Base-by-base conservation (phyloP, 2,329 filamentous ascomycete genomes). In the Magnaporthiopsis incrustans region DNA sequence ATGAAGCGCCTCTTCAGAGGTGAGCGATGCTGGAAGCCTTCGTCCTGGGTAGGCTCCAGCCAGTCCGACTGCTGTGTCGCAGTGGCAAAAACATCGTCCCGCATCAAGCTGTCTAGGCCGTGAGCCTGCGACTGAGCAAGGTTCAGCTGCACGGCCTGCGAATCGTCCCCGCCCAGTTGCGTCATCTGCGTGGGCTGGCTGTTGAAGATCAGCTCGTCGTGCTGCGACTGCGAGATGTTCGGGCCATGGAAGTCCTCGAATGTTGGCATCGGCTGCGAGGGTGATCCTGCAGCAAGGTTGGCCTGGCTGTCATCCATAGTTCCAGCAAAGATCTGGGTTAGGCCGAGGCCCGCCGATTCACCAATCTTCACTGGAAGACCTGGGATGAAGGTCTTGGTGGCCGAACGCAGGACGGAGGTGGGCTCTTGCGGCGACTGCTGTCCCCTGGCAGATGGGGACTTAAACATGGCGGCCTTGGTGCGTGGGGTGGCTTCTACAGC, bases 281-380 rank as follows among this genome's bases (percentile, higher is more conserved):
- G 50, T 15, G 61, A 57, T 38, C 66, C 70, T 18, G 67, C 67
- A 18, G 71, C 69, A 25, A 53, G 44, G 25, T 69, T 70, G 64
- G 68, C 70, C 69, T 85, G 82, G 68, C 81, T 85, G 73, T 79
- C 86, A 60, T 90, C 92, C 86, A 97, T 89, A 1, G 92, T 97
- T 15, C 91, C 91, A 6, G 90, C 90, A 72, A 97, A 97, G 67
- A 95, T 94, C 70, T 97, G 93, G 0, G 92, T 96, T 59, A 97
- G 81, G 12, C 91, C 90, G 57, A 96, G 77, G 3, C 86, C 86
- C 50, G 85, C 86, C 27, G 85, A 81, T 0, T 81, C 83, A 27
- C 77, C 76, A 11, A 71, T 70, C 8, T 81, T 75, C 4, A 88
- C 80, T 2, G 87, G 84, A 26, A 91, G 76, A 1, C 87, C 88